A percentile compares a stretch with the other conserved stretches of the same genome.
phyloP scores from a whole-genome alignment of 139 green algal genomes.

The Chlamydomonas schloesseri region DNA sequence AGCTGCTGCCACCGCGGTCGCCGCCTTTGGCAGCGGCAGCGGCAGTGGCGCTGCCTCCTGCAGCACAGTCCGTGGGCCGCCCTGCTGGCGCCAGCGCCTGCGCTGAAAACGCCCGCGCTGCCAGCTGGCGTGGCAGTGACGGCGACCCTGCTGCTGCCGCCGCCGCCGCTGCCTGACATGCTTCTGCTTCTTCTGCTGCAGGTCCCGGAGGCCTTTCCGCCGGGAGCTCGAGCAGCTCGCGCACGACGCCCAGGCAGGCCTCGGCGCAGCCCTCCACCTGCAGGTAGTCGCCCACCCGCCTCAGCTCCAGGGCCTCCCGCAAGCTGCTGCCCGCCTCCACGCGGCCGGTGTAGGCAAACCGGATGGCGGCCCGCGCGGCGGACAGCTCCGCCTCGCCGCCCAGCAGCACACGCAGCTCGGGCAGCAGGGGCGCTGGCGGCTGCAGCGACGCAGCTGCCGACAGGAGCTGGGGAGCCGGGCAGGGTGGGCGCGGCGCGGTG shows the following conservation, averaged over 20 bases:
- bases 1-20: background rate
- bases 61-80: too few relatives aligned
- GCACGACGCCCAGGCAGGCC: background rate
- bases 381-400: background rate
- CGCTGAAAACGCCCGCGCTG: background rate
- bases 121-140: background rate
- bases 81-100: too few relatives aligned
- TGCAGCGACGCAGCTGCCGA: too few relatives aligned
- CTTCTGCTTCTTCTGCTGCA: too few relatives aligned
- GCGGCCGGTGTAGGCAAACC: slow-evolving; percentile 11
- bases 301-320: background rate
- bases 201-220: too few relatives aligned
- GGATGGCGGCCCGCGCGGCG: background rate
- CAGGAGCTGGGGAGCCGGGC: background rate
- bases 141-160: too few relatives aligned
- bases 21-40: too few relatives aligned
- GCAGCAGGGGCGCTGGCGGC: too few relatives aligned
- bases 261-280: background rate
- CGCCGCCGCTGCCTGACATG: too few relatives aligned
- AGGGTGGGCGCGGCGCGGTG: too few relatives aligned
- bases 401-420: background rate
- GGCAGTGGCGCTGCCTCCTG: too few relatives aligned
- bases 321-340: background rate
- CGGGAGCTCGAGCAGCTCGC: too few relatives aligned
- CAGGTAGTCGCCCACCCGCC: background rate